A percentile compares a stretch with the other conserved stretches of the same genome.
These are phyloP conservation scores for Styphnolobium japonicum DNA, from an alignment of 306 rosid genomes.

Conservation along the genomic window DNA sequence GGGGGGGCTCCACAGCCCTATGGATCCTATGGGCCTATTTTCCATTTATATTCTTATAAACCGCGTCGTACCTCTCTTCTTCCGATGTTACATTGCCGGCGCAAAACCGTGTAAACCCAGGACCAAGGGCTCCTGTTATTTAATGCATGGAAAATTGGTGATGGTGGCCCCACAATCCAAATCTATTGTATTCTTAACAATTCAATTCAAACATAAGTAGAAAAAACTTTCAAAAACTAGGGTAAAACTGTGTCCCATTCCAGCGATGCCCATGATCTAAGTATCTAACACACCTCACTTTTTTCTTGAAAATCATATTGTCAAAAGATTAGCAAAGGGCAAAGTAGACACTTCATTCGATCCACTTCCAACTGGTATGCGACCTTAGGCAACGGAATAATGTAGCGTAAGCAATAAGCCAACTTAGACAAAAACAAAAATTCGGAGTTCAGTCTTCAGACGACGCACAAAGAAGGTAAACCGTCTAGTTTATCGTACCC, in stretches of 20 bases:
- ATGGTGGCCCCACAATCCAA: slow-evolving; percentile 10
- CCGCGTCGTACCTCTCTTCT: not conserved
- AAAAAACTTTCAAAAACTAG: not conserved
- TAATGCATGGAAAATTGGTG: not conserved
- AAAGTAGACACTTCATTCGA: not conserved
- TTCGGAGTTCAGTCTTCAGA: no score
- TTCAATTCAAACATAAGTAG: not conserved
- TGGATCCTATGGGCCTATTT: not conserved
- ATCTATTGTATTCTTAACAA: not conserved
- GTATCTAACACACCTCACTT: no score
- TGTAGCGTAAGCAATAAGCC: not conserved
- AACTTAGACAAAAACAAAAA: not conserved
- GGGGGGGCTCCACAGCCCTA: no score
- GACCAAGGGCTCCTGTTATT: not conserved
- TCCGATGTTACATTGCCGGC: not conserved
- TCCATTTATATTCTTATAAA: not conserved
- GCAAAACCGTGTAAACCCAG: not conserved
- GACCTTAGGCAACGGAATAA: not conserved
- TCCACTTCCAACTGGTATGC: not conserved
- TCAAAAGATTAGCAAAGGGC: not conserved
- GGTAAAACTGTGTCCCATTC: not conserved
- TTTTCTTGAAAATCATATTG: no score
- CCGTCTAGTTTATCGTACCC: not conserved
- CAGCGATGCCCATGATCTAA: not conserved
- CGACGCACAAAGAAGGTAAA: not conserved